Evolutionary conservation across 306 rosid genomes (phyloP).

Genomic region (Alnus rubra): DNA sequence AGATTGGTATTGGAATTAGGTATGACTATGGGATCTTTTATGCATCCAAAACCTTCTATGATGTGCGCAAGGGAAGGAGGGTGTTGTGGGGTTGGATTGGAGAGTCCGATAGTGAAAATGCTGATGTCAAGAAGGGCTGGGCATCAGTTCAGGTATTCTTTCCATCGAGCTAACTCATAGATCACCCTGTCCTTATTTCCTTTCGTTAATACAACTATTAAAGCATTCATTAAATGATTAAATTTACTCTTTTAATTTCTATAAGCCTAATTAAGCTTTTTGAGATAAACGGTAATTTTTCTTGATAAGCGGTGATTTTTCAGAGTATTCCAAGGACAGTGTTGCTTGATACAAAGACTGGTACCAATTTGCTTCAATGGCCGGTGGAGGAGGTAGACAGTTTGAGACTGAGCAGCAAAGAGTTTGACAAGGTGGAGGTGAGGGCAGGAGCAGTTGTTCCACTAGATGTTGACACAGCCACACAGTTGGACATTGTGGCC

Average conservation of each 20-base stretch:
- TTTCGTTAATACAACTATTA: too few species aligned
- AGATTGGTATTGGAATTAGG: constrained; percentile 68
- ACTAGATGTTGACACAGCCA: constrained; percentile 60
- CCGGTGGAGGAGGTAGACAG: constrained; percentile 73
- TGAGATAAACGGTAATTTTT: too few species aligned
- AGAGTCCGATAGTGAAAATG: constrained; percentile 79
- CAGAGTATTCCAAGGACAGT: constrained; percentile 86
- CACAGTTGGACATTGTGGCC: constrained; percentile 82
- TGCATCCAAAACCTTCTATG: constrained; percentile 84
- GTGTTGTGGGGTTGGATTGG: constrained; percentile 94
- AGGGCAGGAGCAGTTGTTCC: constrained; percentile 64
- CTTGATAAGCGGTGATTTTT: too few species aligned
- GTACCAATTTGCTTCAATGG: constrained; percentile 77
- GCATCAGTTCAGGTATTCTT: constrained; percentile 69
- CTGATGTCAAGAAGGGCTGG: constrained; percentile 86
- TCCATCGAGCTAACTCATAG: too few species aligned
- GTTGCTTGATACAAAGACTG: constrained; percentile 61
- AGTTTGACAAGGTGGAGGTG: constrained; percentile 46
- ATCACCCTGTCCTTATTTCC: too few species aligned
- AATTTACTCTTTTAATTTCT: too few species aligned
- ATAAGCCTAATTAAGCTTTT: too few species aligned
- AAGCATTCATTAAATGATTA: too few species aligned
- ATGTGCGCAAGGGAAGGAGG: constrained; percentile 55
- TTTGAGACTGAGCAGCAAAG: constrained; percentile 54
- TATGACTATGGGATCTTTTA: constrained; percentile 80